A percentile compares a stretch with the other conserved stretches of the same genome.
Evolutionary conservation across 192 early-diverging fungal genomes (phyloP).

Genomic region (Bifiguratus adelaidae): DNA sequence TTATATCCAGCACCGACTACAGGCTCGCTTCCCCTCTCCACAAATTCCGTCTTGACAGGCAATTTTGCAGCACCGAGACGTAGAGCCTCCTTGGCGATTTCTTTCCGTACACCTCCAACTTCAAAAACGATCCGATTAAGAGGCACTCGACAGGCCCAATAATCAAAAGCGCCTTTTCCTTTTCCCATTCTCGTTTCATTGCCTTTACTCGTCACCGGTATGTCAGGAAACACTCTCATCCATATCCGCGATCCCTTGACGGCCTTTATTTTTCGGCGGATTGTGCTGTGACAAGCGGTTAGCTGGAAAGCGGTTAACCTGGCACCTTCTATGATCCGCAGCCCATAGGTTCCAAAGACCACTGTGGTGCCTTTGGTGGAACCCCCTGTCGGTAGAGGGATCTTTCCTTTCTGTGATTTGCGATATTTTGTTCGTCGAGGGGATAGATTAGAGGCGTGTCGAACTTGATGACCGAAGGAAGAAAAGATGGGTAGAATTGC

Average conservation of each 20-base stretch:
- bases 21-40: constrained; percentile 34
- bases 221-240: constrained; percentile 85
- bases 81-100: constrained; percentile 70
- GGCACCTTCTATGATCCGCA: constrained; percentile 77
- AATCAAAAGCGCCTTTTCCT: constrained; percentile 92
- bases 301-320: constrained; percentile 77
- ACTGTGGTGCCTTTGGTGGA: constrained; percentile 83
- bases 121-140: constrained; percentile 88
- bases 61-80: constrained; percentile 49
- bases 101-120: constrained; percentile 69
- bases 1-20: constrained; percentile 25
- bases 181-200: constrained; percentile 95
- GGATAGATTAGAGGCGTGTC: constrained; percentile 56
- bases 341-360: constrained; percentile 84
- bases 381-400: constrained; percentile 69
- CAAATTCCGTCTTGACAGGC: constrained; percentile 59
- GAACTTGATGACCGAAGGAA: constrained; percentile 35
- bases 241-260: constrained; percentile 81
- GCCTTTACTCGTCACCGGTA: constrained; percentile 86
- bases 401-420: constrained; percentile 84
- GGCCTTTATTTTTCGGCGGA: constrained; percentile 72
- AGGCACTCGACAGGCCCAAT: constrained; percentile 84
- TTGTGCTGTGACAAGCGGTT: constrained; percentile 57
- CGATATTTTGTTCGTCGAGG: constrained; percentile 65
- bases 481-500: too few relatives aligned